Base-by-base conservation (phyloP, 345 rosid genomes). In the Leavenworthia alabamica region DNA sequence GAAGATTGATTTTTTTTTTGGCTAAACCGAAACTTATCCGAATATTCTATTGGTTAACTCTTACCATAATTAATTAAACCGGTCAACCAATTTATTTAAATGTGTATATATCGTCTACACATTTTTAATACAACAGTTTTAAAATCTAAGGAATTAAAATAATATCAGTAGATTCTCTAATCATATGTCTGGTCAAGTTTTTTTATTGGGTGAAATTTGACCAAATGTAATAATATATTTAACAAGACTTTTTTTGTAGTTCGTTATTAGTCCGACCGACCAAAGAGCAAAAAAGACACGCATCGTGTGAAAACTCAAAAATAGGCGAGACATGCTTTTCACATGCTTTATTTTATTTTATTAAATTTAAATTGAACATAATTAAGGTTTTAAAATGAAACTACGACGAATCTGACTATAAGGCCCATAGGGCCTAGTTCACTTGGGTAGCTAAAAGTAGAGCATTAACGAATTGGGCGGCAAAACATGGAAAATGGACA, bases 1-100 rank as follows among this genome's bases (percentile, higher is more conserved):
- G 62, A 37, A 24, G 39, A 0, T 1, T 35, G 8, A 11, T 60
- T n/a, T n/a, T n/a, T n/a, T n/a, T n/a, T 53, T 54, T n/a, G n/a
- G 23, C 51, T 45, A 45, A 61, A 61, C 62, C 68, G 47, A 44
- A 35, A 60, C 52, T 43, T 2, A 1, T 51, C 73, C 67, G 73
- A 53, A 60, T 69, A 53, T 69, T 53, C 62, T 47, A 9, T n/a
- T 17, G 7, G n/a, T 23, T 8, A 42, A 7, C 8, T 24, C 16
- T 20, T 60, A 60, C 61, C 50, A 29, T 14, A 61, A 26, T 7
- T 45, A 27, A 44, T 8, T 16, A 53, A 26, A 70, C 74, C 68
- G 37, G 46, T 60, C 50, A 57, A 40, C 51, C 24, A 48, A 19
- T 61, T 50, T 60, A 41, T 60, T 17, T 51, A n/a, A n/a, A 37